Evolutionary conservation across 2,329 filamentous ascomycete species (phyloP).

Genomic region (Macrophomina pseudophaseolina): DNA sequence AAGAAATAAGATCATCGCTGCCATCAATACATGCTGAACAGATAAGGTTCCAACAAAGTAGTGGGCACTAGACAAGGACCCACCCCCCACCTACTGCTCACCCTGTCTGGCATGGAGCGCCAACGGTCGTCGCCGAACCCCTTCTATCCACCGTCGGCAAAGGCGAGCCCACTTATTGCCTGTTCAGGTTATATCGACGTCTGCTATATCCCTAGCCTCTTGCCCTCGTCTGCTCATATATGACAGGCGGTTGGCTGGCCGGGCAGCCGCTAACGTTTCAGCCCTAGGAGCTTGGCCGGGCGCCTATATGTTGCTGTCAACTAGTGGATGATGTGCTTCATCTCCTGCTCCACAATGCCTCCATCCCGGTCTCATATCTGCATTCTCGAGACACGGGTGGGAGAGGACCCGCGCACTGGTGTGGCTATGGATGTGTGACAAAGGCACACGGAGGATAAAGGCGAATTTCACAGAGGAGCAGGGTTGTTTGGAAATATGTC

Average conservation of each 20-base stretch:
- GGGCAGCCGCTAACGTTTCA: slow-evolving; percentile 9
- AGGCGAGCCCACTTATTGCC: not conserved
- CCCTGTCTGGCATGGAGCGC: not conserved
- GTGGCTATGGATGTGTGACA: not conserved
- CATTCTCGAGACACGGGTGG: slow-evolving; percentile 11
- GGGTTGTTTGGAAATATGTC: not conserved
- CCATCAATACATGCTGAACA: not conserved
- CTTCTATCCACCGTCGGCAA: not conserved
- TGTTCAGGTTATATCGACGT: not conserved
- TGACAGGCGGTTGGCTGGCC: not conserved
- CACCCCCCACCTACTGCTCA: too few species aligned
- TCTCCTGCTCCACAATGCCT: slow-evolving; percentile 19
- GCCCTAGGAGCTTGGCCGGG: slow-evolving; percentile 16
- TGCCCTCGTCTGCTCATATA: not conserved
- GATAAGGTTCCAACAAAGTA: not conserved
- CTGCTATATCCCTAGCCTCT: not conserved
- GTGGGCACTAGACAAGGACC: not conserved
- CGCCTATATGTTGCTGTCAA: not conserved
- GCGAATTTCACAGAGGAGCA: too few species aligned
- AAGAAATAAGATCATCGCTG: too few species aligned
- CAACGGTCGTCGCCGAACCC: not conserved
- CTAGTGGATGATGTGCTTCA: not conserved
- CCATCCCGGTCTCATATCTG: slow-evolving; percentile 14
- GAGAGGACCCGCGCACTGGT: not conserved
- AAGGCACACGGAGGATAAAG: too few species aligned